These are phyloP conservation scores for Tephrocybe sp. DNA, from an alignment of 768 basidiomycete genomes.

Conservation along the genomic window DNA sequence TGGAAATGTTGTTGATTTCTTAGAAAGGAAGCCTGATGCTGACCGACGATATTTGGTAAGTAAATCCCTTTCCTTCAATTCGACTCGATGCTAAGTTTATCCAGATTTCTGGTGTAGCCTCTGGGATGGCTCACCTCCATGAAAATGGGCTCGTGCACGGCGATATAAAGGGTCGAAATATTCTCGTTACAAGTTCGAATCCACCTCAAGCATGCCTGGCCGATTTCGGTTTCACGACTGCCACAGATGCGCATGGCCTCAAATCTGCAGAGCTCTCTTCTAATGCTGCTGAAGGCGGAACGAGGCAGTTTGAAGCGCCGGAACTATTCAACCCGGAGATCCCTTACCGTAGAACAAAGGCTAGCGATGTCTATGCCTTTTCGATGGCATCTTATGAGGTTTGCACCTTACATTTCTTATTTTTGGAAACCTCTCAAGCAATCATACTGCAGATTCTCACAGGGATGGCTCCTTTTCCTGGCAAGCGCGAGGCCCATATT, in stretches of 20 bases:
- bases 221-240: constrained; percentile 2
- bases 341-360: neutral
- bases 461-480: neutral
- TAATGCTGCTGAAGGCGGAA: neutral
- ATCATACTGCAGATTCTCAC: neutral
- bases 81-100: neutral
- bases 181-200: neutral
- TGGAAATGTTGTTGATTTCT: constrained; percentile 3
- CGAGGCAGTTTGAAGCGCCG: constrained; percentile 2
- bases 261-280: neutral
- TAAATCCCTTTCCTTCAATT: neutral
- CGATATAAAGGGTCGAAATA: constrained; percentile 5
- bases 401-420: neutral
- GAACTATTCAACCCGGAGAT: neutral
- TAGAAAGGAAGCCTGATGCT: neutral
- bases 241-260: neutral
- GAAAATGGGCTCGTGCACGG: constrained; percentile 5
- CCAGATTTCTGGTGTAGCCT: neutral
- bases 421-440: neutral
- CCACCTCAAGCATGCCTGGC: constrained; percentile 3
- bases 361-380: constrained; percentile 6
- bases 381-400: constrained; percentile 2
- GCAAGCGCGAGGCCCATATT: neutral
- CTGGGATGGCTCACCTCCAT: constrained; percentile 6
- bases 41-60: neutral